Evolutionary conservation across 257 asterid species (phyloP).

Genomic region (Solanum habrochaites): DNA sequence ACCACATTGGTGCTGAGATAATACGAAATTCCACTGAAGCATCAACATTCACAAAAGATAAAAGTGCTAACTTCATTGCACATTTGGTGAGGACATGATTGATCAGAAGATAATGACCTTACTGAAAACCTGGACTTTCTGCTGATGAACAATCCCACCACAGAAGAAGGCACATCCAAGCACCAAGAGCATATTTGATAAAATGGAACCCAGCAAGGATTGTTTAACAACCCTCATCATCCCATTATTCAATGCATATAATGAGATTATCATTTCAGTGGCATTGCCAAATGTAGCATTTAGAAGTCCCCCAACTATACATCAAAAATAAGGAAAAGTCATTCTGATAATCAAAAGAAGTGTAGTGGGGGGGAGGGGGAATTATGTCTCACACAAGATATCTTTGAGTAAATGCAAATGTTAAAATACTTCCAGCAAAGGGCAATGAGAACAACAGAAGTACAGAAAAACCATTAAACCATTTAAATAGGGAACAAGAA

Average conservation of each 20-base stretch:
- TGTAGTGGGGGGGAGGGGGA: background rate
- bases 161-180: slow-evolving; percentile 96
- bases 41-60: background rate
- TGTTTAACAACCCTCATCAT: slow-evolving; percentile 93
- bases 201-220: slow-evolving; percentile 85
- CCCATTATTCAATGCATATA: slow-evolving; percentile 79
- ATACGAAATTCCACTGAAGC: background rate
- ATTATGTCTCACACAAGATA: background rate
- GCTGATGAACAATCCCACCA: slow-evolving; percentile 67
- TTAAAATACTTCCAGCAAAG: background rate
- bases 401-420: background rate
- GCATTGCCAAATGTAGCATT: slow-evolving; percentile 97
- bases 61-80: background rate
- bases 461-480: background rate
- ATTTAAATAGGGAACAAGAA: background rate
- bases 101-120: slow-evolving; percentile 34
- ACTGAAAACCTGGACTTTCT: slow-evolving; percentile 66
- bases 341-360: background rate
- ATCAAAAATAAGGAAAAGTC: background rate
- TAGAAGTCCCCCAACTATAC: slow-evolving; percentile 87
- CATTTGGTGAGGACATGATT: background rate
- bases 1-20: background rate
- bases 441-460: background rate
- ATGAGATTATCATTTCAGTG: slow-evolving; percentile 89
- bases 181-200: slow-evolving; percentile 95